Evolutionary conservation across 108 stramenopile genomes (phyloP).

Genomic region (Stephanodiscus minutulus): DNA sequence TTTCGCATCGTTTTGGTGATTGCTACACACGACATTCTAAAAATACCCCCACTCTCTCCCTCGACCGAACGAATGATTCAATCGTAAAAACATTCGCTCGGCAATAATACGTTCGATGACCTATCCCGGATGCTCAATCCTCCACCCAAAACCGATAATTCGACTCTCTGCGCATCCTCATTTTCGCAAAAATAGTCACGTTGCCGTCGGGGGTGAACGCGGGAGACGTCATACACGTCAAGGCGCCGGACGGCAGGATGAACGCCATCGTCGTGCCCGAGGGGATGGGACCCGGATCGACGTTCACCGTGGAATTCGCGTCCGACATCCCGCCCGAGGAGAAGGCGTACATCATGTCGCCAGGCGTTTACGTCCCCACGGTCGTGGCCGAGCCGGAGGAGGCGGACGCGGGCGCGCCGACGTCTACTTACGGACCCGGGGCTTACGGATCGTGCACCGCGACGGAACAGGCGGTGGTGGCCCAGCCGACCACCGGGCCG

Average conservation of each 20-base stretch:
- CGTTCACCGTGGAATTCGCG: constrained; percentile 87
- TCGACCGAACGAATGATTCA: not conserved
- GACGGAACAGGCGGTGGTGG: too few species aligned
- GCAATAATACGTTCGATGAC: too few species aligned
- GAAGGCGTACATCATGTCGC: constrained; percentile 34
- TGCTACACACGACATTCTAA: not conserved
- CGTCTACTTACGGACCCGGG: too few species aligned
- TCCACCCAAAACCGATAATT: not conserved
- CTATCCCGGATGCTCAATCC: not conserved
- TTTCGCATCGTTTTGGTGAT: not conserved
- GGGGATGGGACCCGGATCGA: constrained; percentile 82
- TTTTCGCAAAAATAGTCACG: constrained; percentile 54
- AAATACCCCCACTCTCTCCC: constrained; percentile 1
- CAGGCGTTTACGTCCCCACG: constrained; percentile 46
- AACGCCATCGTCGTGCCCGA: constrained; percentile 78
- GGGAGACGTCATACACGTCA: constrained; percentile 80
- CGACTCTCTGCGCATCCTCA: not conserved
- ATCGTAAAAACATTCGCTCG: too few species aligned
- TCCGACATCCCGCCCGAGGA: constrained; percentile 28
- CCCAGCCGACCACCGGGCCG: not conserved
- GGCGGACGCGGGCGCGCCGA: constrained; percentile 7
- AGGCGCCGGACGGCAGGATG: constrained; percentile 77
- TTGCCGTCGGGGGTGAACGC: constrained; percentile 69
- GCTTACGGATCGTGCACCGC: too few species aligned
- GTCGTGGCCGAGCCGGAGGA: constrained; percentile 41